Conservation (phyloP, 2,329 filamentous ascomycete species). For the Alternaria tenuissima region DNA sequence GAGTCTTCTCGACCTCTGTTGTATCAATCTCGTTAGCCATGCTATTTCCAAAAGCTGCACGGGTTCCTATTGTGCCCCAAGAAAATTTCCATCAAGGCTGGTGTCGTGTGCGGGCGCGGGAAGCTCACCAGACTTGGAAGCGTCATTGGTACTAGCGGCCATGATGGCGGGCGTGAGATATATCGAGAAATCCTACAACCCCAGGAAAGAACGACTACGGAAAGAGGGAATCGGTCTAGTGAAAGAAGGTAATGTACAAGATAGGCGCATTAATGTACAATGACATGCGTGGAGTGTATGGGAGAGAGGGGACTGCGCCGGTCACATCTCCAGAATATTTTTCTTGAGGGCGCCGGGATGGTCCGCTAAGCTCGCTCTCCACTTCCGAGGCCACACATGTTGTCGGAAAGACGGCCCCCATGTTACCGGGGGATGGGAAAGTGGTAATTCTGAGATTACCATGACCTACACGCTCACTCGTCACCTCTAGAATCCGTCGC, state of each 20-base stretch:
- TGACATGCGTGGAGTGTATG: conserved; percentile 30
- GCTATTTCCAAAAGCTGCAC: conserved; percentile 20
- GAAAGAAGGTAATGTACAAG: conserved; percentile 38
- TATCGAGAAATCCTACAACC: conserved; percentile 22
- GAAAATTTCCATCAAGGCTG: background rate
- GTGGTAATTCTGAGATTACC: background rate
- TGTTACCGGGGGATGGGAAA: background rate
- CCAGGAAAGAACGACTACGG: conserved; percentile 30
- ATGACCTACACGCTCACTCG: background rate
- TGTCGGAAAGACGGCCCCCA: conserved; percentile 18
- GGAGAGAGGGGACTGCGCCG: conserved; percentile 9
- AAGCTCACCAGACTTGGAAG: conserved; percentile 48
- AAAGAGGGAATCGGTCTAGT: conserved; percentile 34
- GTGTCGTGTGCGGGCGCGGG: conserved; percentile 22
- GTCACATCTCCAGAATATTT: conserved; percentile 37
- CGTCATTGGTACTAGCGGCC: conserved; percentile 49
- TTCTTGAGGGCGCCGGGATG: conserved; percentile 33
- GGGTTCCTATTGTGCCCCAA: background rate
- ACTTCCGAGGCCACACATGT: conserved; percentile 20
- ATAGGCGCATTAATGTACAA: conserved; percentile 47
- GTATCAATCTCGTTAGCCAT: conserved; percentile 34
- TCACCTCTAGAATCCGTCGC: background rate
- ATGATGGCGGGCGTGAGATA: conserved; percentile 33
- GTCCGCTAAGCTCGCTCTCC: conserved; percentile 30
- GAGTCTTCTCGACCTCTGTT: conserved; percentile 39